Evolutionary conservation across 2,329 filamentous ascomycete species (phyloP).

Genomic region (Diaporthe caulivora): DNA sequence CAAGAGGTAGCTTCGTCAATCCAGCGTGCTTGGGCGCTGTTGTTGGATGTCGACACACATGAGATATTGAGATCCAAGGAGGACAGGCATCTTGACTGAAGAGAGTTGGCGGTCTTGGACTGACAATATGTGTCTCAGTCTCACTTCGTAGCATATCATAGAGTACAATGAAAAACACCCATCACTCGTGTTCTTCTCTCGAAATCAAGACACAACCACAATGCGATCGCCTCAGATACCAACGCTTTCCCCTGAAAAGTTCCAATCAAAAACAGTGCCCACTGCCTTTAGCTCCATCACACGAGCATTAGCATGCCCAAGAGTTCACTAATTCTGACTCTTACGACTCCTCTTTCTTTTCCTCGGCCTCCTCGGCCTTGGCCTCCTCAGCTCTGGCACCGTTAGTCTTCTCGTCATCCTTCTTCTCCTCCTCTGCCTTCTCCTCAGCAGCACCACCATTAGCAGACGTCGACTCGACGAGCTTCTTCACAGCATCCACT

Average conservation of each 20-base stretch:
- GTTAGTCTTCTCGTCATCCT: slow-evolving; percentile 42
- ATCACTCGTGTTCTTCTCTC: neutral
- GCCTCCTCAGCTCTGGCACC: slow-evolving; percentile 9
- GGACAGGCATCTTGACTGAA: neutral
- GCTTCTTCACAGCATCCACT: slow-evolving; percentile 78
- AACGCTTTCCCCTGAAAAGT: neutral
- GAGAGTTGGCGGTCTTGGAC: neutral
- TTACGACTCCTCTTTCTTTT: slow-evolving; percentile 25
- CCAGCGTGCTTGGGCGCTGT: neutral
- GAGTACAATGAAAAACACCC: slow-evolving; percentile 1
- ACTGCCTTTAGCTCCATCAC: neutral
- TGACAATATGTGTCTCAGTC: neutral
- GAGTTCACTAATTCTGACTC: slow-evolving; percentile 49
- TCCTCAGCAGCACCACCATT: slow-evolving; percentile 42
- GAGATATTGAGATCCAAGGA: neutral
- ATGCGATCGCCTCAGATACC: neutral
- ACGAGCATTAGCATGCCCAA: neutral
- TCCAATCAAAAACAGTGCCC: neutral
- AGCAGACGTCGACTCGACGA: slow-evolving; percentile 66
- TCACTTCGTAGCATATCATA: neutral
- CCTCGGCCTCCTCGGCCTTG: slow-evolving; percentile 17
- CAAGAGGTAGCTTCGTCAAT: neutral
- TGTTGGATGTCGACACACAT: neutral
- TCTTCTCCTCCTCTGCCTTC: slow-evolving; percentile 44
- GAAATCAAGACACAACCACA: neutral